These are phyloP conservation scores for Incumbomyces lentus DNA, from an alignment of 2,329 filamentous ascomycete genomes.

Conservation along the genomic window DNA sequence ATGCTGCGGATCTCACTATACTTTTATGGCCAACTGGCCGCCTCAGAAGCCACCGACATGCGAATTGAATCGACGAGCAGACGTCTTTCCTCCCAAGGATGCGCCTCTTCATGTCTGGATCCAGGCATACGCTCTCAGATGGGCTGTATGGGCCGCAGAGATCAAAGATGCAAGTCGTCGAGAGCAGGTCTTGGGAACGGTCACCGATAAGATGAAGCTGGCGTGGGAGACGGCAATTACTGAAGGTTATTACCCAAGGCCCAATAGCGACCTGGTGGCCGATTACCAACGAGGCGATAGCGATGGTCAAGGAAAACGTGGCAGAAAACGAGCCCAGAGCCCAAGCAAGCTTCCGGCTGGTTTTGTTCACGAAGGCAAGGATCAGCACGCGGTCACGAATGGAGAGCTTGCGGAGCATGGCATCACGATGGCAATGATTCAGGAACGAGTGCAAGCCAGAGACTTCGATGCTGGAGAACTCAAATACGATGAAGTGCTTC, in stretches of 20 bases:
- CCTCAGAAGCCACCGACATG: background rate
- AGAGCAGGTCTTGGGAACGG: constrained; percentile 12
- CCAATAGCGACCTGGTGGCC: background rate
- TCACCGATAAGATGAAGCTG: constrained; percentile 13
- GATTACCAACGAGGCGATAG: background rate
- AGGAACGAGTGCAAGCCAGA: constrained; percentile 7
- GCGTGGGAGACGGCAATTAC: constrained; percentile 11
- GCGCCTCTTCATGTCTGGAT: constrained; percentile 13
- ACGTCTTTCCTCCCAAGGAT: constrained; percentile 8
- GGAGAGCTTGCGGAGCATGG: constrained; percentile 16
- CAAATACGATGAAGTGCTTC: constrained; percentile 6
- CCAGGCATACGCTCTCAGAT: constrained; percentile 13
- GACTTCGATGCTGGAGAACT: constrained; percentile 8
- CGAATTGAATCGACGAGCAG: background rate
- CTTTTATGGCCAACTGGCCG: constrained; percentile 2
- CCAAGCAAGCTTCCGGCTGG: background rate
- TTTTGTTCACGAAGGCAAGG: constrained; percentile 4
- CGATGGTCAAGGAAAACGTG: constrained; percentile 2
- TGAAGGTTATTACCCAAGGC: constrained; percentile 3
- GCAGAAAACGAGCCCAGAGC: constrained; percentile 3
- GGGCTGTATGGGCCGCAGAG: constrained; percentile 12
- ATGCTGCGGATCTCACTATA: background rate
- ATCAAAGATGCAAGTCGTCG: constrained; percentile 13
- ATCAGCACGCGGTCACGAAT: constrained; percentile 10
- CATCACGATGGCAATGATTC: constrained; percentile 11